Evolutionary conservation across 768 basidiomycete genomes (phyloP).

Genomic region (Lactarius evosmus): DNA sequence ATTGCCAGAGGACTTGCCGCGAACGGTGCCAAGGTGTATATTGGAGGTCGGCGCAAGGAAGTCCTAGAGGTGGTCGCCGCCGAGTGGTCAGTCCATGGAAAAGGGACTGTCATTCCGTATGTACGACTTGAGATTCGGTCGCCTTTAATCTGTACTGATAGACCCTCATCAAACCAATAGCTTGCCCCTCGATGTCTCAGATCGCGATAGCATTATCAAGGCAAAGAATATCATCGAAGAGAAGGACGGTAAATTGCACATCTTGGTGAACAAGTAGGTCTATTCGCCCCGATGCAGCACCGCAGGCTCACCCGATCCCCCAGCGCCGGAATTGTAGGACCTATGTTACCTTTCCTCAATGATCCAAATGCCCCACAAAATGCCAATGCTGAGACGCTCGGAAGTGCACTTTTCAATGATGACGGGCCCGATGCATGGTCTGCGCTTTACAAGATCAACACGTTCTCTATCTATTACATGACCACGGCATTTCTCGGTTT

Average conservation of each 20-base stretch:
- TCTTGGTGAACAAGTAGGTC: slow-evolving; percentile 78
- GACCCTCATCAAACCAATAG: slow-evolving; percentile 35
- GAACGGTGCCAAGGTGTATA: slow-evolving; percentile 79
- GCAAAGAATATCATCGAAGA: slow-evolving; percentile 53
- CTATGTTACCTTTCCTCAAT: slow-evolving; percentile 54
- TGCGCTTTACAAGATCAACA: slow-evolving; percentile 61
- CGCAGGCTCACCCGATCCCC: slow-evolving; percentile 1
- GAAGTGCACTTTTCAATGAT: slow-evolving; percentile 66
- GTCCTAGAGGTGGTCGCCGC: slow-evolving; percentile 54
- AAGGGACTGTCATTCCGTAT: slow-evolving; percentile 60
- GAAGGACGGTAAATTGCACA: slow-evolving; percentile 67
- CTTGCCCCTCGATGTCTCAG: slow-evolving; percentile 67
- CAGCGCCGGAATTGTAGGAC: slow-evolving; percentile 77
- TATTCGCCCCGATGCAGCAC: neutral
- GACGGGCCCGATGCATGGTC: slow-evolving; percentile 64
- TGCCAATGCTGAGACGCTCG: slow-evolving; percentile 60
- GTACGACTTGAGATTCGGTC: slow-evolving; percentile 23
- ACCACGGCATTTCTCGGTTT: slow-evolving; percentile 74
- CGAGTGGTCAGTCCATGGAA: slow-evolving; percentile 42
- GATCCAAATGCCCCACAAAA: slow-evolving; percentile 54
- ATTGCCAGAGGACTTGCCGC: slow-evolving; percentile 71
- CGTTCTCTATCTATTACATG: slow-evolving; percentile 74
- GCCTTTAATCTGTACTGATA: neutral
- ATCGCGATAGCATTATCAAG: slow-evolving; percentile 59
- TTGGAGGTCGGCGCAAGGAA: slow-evolving; percentile 64